A percentile compares a stretch with the other conserved stretches of the same genome.
phyloP scores from a whole-genome alignment of 192 early-diverging fungal species.

The Umbelopsis sp. region DNA sequence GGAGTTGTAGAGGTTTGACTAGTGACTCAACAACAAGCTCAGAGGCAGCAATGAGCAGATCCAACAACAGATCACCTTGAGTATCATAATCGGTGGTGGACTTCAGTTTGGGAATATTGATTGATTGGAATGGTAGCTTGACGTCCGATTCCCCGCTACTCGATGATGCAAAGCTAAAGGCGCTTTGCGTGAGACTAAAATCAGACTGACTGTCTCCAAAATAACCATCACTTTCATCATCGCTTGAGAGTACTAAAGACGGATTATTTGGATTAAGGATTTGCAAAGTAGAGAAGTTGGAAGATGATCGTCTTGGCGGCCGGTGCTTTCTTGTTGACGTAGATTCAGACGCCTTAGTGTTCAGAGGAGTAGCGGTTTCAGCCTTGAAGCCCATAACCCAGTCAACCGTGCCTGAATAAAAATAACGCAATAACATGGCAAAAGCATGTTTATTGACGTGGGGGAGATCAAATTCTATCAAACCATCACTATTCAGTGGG shows the following conservation, averaged over 20 bases:
- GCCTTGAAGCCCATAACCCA: not conserved
- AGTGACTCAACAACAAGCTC: slow-evolving; percentile 12
- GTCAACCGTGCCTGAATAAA: slow-evolving; percentile 19
- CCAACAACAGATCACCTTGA: slow-evolving; percentile 11
- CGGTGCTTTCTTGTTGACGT: not conserved
- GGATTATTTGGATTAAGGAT: not conserved
- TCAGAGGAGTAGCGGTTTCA: not conserved
- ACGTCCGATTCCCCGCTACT: slow-evolving; percentile 11
- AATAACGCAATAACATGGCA: slow-evolving; percentile 14
- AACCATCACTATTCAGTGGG: not conserved
- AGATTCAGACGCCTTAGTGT: not conserved
- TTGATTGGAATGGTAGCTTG: not conserved
- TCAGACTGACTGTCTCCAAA: not conserved
- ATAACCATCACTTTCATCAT: slow-evolving; percentile 9
- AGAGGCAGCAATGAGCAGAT: slow-evolving; percentile 7
- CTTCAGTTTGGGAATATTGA: not conserved
- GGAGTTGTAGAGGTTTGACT: not conserved
- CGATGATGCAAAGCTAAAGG: not conserved
- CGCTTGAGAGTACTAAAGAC: not conserved
- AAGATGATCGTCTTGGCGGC: not conserved
- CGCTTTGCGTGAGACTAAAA: not conserved
- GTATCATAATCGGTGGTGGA: slow-evolving; percentile 7
- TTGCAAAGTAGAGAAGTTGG: not conserved
- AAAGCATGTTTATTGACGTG: slow-evolving; percentile 23
- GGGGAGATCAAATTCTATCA: slow-evolving; percentile 25